A percentile compares a stretch with the other conserved stretches of the same genome.
Conservation (phyloP, 1,139 yeast genomes). For the Scheffersomyces cryptocercus region DNA sequence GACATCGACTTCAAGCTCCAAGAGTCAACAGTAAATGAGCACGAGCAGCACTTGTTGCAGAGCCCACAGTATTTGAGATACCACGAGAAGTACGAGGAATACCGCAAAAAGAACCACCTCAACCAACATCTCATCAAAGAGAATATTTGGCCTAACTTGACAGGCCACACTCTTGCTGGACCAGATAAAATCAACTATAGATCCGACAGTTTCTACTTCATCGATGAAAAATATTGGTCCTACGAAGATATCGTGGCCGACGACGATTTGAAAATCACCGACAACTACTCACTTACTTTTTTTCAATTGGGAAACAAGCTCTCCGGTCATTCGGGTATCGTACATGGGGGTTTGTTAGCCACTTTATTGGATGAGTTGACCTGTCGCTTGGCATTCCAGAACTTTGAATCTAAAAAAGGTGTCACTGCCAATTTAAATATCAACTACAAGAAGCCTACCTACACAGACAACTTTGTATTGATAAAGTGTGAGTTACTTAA, state of each 20-base stretch:
- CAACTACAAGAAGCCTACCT: conserved; percentile 42
- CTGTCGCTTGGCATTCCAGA: conserved; percentile 52
- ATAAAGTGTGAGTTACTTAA: conserved; percentile 34
- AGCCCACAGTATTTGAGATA: conserved; percentile 9
- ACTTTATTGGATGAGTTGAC: conserved; percentile 55
- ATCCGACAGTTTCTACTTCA: conserved; percentile 36
- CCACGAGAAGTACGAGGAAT: conserved; percentile 6
- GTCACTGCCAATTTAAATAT: conserved; percentile 50
- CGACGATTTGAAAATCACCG: conserved; percentile 7
- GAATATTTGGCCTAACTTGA: conserved; percentile 33
- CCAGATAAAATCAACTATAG: conserved; percentile 36
- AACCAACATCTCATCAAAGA: conserved; percentile 7
- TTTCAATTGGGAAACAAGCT: conserved; percentile 47
- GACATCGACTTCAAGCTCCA: conserved; percentile 3
- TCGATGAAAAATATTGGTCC: conserved; percentile 31
- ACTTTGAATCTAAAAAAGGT: conserved; percentile 42
- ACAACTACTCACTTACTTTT: conserved; percentile 39
- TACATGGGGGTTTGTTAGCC: conserved; percentile 60
- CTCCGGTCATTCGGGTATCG: conserved; percentile 51
- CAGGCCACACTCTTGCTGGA: conserved; percentile 40
- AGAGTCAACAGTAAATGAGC: background rate
- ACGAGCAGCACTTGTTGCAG: background rate
- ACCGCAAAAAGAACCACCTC: conserved; percentile 5
- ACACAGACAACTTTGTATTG: conserved; percentile 32
- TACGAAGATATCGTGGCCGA: conserved; percentile 13